Evolutionary conservation across 805 yeast species (phyloP).

Genomic region (Lipomyces japonicus): DNA sequence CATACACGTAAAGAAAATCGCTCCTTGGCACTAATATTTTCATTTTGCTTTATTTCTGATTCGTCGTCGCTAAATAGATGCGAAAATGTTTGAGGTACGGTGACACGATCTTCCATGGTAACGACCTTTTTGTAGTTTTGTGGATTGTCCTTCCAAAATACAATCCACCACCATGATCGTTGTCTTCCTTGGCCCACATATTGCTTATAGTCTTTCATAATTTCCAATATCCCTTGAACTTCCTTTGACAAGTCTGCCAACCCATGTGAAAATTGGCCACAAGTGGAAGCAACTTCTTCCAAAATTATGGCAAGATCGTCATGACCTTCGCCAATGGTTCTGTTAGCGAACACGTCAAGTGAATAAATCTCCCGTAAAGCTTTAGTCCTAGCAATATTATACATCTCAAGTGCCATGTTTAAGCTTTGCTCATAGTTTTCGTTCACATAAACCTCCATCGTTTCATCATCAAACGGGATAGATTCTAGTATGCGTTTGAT

Average conservation of each 20-base stretch:
- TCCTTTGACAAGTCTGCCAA: slow-evolving; percentile 62
- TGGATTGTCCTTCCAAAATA: slow-evolving; percentile 45
- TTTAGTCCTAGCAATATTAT: slow-evolving; percentile 51
- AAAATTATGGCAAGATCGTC: slow-evolving; percentile 49
- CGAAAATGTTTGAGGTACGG: slow-evolving; percentile 22
- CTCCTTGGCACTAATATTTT: slow-evolving; percentile 1
- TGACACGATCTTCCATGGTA: slow-evolving; percentile 12
- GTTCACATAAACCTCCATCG: slow-evolving; percentile 41
- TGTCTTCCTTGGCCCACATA: slow-evolving; percentile 14
- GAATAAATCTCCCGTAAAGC: slow-evolving; percentile 59
- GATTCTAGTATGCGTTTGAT: slow-evolving; percentile 58
- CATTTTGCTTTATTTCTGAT: slow-evolving; percentile 12
- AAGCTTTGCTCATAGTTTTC: slow-evolving; percentile 39
- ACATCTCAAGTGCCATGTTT: slow-evolving; percentile 43
- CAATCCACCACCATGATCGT: slow-evolving; percentile 52
- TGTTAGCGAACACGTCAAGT: slow-evolving; percentile 48
- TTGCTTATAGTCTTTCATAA: slow-evolving; percentile 42
- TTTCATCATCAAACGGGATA: slow-evolving; percentile 49
- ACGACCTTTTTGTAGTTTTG: neutral
- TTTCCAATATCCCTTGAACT: slow-evolving; percentile 37
- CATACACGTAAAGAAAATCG: slow-evolving; percentile 35
- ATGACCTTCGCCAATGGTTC: slow-evolving; percentile 32
- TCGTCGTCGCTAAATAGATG: slow-evolving; percentile 20
- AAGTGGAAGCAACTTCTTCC: slow-evolving; percentile 79
- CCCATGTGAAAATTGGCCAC: slow-evolving; percentile 72